These are phyloP conservation scores for Neckera pumila DNA, from an alignment of 225 moss, liverwort and hornwort species.

Conservation along the genomic window DNA sequence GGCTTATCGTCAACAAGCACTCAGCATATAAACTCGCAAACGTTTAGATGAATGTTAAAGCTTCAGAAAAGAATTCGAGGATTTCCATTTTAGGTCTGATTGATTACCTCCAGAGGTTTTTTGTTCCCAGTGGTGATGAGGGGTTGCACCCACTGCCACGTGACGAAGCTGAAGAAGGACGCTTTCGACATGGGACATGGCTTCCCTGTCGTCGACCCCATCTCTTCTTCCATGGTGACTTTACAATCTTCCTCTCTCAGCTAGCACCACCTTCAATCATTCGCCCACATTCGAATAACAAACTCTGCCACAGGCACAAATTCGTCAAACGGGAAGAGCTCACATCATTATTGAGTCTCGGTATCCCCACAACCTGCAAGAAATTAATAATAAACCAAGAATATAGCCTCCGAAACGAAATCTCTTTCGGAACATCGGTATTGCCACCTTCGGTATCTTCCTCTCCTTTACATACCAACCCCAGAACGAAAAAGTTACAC, in stretches of 20 bases:
- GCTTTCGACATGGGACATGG: constrained; percentile 46
- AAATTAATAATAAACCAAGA: background rate
- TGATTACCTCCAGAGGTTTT: constrained; percentile 39
- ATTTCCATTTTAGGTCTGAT: background rate
- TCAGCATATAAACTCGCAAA: background rate
- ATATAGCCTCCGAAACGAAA: background rate
- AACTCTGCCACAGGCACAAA: background rate
- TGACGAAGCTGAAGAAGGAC: constrained; percentile 20
- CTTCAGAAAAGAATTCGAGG: background rate
- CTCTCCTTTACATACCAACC: background rate
- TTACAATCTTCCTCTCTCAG: background rate
- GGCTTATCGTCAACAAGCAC: background rate
- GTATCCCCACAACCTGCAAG: background rate
- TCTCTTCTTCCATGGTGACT: background rate
- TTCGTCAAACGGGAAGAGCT: background rate
- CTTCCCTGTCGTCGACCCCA: constrained; percentile 24
- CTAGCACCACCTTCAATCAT: background rate
- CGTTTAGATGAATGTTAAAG: background rate
- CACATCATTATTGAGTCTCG: background rate
- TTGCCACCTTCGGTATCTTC: background rate
- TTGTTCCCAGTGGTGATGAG: constrained; percentile 43
- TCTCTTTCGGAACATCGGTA: background rate
- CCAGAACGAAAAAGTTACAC: background rate
- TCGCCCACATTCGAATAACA: background rate
- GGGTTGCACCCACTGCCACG: constrained; percentile 72